Percentiles rank a stretch among this genome's conserved stretches.
These are phyloP conservation scores for Colletotrichum godetiae DNA, from an alignment of 2,329 filamentous ascomycete species.

Conservation along the genomic window DNA sequence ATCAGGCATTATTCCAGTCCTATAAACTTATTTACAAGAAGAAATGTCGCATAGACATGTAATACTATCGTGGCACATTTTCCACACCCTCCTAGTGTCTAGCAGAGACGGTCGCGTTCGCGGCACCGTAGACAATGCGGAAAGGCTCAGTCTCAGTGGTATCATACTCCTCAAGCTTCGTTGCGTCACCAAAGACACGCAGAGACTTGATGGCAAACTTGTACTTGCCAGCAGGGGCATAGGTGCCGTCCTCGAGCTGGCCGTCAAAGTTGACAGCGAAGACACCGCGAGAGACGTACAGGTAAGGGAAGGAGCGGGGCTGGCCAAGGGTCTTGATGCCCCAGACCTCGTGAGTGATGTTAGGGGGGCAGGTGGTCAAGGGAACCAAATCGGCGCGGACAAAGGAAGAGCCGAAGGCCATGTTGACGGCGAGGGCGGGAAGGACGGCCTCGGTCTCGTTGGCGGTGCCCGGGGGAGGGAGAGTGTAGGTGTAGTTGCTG, in stretches of 20 bases:
- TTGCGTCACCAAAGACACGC: constrained; percentile 61
- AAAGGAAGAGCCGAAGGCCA: constrained; percentile 58
- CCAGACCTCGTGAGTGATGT: constrained; percentile 45
- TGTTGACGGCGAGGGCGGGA: constrained; percentile 52
- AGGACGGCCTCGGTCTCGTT: constrained; percentile 45
- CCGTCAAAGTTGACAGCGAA: constrained; percentile 55
- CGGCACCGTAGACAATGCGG: constrained; percentile 53
- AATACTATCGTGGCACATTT: not conserved
- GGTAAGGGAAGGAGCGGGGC: constrained; percentile 53
- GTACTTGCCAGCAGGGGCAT: constrained; percentile 61
- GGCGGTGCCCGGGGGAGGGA: constrained; percentile 53
- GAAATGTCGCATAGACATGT: not conserved
- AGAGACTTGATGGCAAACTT: constrained; percentile 61
- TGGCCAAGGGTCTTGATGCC: constrained; percentile 56
- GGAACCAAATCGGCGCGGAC: constrained; percentile 59
- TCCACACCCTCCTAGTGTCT: not conserved
- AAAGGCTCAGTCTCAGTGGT: constrained; percentile 54
- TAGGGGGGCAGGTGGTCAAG: constrained; percentile 42
- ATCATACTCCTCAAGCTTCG: constrained; percentile 59
- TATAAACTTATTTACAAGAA: constrained; percentile 20
- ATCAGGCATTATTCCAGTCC: constrained; percentile 14
- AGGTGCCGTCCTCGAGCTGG: constrained; percentile 56
- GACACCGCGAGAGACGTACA: constrained; percentile 45
- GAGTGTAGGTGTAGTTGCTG: constrained; percentile 51
- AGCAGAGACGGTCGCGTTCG: constrained; percentile 18